These are phyloP conservation scores for Fagopyrum esculentum DNA, from an alignment of 148 eudicot species.

Conservation along the genomic window DNA sequence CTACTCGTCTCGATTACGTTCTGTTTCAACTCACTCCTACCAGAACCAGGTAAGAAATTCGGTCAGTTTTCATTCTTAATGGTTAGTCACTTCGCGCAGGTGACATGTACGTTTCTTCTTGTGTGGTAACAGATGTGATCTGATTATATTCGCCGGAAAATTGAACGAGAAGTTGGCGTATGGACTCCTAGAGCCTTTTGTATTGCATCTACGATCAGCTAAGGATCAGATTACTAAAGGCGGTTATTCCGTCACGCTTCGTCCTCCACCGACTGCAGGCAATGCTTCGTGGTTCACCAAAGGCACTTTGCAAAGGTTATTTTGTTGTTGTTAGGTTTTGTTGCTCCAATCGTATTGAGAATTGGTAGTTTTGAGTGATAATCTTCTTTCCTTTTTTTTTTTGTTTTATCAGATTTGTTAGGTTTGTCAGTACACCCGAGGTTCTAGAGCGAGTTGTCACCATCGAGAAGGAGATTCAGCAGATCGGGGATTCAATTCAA, in stretches of 20 bases:
- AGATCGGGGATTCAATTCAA: conserved; percentile 56
- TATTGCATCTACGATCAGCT: conserved; percentile 50
- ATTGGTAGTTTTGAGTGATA: background rate
- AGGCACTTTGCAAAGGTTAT: conserved; percentile 60
- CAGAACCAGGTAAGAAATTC: conserved; percentile 54
- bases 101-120: background rate
- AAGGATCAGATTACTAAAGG: conserved; percentile 81
- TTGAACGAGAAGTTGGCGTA: conserved; percentile 67
- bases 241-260: conserved; percentile 69
- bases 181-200: conserved; percentile 65
- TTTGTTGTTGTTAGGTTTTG: background rate
- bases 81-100: background rate
- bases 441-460: conserved; percentile 72
- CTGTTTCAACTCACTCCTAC: conserved; percentile 88
- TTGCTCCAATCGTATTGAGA: background rate
- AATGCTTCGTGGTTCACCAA: conserved; percentile 69
- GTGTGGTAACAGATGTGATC: conserved; percentile 50
- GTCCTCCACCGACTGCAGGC: conserved; percentile 34
- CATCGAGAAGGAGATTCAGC: conserved; percentile 64
- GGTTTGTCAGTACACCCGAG: conserved; percentile 74
- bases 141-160: conserved; percentile 63
- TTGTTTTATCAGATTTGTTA: conserved; percentile 54
- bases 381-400: background rate
- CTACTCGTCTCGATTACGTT: conserved; percentile 53
- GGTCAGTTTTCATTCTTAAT: background rate